phyloP scores from a whole-genome alignment of 345 rosid species.

The Sonneratia caseolaris region DNA sequence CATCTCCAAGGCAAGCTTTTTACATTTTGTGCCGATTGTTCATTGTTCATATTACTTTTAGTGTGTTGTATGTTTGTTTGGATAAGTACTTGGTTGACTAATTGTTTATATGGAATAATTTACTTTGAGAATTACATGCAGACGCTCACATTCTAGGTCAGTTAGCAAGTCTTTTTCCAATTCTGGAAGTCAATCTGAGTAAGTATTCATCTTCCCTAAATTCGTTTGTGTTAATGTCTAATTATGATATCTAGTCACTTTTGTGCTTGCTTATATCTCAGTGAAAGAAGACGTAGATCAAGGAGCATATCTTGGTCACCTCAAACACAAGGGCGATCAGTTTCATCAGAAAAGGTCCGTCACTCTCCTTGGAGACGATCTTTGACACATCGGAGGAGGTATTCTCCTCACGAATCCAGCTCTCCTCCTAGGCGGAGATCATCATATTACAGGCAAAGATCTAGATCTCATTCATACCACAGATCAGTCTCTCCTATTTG shows the following conservation, averaged over 20 bases:
- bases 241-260: background rate
- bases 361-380: constrained; percentile 40
- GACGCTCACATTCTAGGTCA: constrained; percentile 41
- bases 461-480: constrained; percentile 37
- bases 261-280: background rate
- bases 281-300: constrained; percentile 32
- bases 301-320: constrained; percentile 75
- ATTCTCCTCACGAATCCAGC: constrained; percentile 32
- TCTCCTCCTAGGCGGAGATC: constrained; percentile 52
- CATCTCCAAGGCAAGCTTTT: constrained; percentile 24
- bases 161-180: constrained; percentile 47
- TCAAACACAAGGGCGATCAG: constrained; percentile 18
- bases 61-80: background rate
- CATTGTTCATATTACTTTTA: constrained; percentile 3
- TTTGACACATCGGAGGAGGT: constrained; percentile 29
- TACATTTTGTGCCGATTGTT: background rate
- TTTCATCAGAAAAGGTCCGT: constrained; percentile 23
- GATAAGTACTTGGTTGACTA: background rate
- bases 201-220: constrained; percentile 8
- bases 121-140: constrained; percentile 22
- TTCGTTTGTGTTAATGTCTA: background rate
- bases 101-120: background rate
- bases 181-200: constrained; percentile 62
- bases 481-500: constrained; percentile 28
- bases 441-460: constrained; percentile 35